These are phyloP conservation scores for Euphorbia peplus DNA, from an alignment of 345 rosid genomes.

Conservation along the genomic window DNA sequence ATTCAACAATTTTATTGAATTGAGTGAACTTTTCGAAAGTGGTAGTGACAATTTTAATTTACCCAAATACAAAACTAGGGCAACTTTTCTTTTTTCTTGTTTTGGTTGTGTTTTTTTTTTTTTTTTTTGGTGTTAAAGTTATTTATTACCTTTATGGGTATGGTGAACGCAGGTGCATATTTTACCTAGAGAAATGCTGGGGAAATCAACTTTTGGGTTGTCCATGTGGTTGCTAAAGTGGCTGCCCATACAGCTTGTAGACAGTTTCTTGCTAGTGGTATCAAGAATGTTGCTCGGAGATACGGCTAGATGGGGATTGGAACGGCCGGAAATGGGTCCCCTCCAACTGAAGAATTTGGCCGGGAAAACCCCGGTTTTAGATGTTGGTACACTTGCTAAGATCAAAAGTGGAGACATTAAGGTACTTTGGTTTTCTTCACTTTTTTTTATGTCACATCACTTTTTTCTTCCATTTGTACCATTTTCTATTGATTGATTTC, in stretches of 20 bases:
- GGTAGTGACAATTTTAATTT: too few species aligned
- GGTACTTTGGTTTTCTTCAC: constrained; percentile 38
- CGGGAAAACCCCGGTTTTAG: constrained; percentile 90
- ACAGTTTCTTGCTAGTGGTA: constrained; percentile 52
- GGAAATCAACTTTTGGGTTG: constrained; percentile 73
- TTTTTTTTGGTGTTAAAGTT: too few species aligned
- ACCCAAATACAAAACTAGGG: too few species aligned
- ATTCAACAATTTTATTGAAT: too few species aligned
- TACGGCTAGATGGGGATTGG: constrained; percentile 58
- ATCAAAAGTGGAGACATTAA: constrained; percentile 75
- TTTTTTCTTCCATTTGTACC: too few species aligned
- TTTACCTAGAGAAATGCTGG: constrained; percentile 89
- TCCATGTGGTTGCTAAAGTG: constrained; percentile 79
- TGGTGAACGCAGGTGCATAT: constrained; percentile 60
- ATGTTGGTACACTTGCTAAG: constrained; percentile 69
- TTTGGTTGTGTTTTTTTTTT: too few species aligned
- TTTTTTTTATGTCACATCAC: too few species aligned
- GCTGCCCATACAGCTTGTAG: constrained; percentile 67
- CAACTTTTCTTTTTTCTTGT: too few species aligned
- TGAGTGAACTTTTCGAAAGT: too few species aligned
- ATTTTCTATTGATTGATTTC: neutral
- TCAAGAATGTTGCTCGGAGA: constrained; percentile 65
- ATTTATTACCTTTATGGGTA: too few species aligned
- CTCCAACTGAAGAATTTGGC: constrained; percentile 58
- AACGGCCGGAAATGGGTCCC: constrained; percentile 74